Evolutionary conservation across 345 rosid species (phyloP).

Genomic region (Euphorbia pulcherrima): DNA sequence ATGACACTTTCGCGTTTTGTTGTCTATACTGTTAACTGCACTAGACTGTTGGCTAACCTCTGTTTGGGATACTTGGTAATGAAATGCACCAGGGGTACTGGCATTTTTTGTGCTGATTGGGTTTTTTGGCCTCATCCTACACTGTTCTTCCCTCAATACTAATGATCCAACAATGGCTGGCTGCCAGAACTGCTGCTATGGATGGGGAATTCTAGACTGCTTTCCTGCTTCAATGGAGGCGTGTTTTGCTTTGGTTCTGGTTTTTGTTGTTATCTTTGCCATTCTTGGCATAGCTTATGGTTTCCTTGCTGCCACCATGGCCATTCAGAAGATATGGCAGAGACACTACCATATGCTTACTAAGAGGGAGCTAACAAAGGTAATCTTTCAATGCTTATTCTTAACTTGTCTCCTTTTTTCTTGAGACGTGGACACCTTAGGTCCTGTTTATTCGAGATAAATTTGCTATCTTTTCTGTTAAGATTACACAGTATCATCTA

Average conservation of each 20-base stretch:
- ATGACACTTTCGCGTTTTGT: background rate
- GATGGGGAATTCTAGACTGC: conserved; percentile 94
- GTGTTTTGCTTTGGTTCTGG: conserved; percentile 72
- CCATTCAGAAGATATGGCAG: conserved; percentile 94
- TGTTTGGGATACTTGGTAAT: conserved; percentile 9
- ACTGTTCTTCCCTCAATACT: conserved; percentile 71
- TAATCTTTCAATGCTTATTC: conserved; percentile 14
- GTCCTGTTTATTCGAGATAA: too few relatives aligned
- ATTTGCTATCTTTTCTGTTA: too few relatives aligned
- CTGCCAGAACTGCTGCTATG: conserved; percentile 95
- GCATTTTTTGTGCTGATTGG: conserved; percentile 88
- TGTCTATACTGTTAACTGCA: background rate
- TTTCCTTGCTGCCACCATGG: conserved; percentile 91
- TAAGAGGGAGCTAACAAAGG: conserved; percentile 85
- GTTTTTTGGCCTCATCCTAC: conserved; percentile 76
- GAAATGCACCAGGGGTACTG: conserved; percentile 56
- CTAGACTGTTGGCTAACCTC: conserved; percentile 4
- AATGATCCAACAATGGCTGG: conserved; percentile 89
- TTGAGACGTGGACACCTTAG: too few relatives aligned
- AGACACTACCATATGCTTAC: conserved; percentile 90
- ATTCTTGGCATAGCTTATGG: conserved; percentile 92
- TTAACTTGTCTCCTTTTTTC: background rate
- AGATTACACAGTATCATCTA: too few relatives aligned
- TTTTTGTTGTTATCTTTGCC: conserved; percentile 83
- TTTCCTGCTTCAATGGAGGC: conserved; percentile 98